Conservation (phyloP, 1,139 yeast genomes). For the Geotrichum siamense region DNA sequence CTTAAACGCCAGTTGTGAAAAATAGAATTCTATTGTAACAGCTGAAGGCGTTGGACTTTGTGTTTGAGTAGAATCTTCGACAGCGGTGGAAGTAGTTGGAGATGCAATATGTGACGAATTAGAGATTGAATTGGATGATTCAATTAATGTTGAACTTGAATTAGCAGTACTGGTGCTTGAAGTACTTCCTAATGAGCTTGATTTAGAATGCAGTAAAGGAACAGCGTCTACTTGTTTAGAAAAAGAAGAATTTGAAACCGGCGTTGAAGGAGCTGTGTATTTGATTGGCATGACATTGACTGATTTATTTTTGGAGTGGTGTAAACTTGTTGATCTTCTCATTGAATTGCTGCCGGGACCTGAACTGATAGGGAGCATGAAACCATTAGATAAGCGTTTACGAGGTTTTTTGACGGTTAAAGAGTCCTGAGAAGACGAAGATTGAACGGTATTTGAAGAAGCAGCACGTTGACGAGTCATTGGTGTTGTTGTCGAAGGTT, state of each 20-base stretch:
- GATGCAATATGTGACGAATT: no score
- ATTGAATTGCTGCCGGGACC: constrained; percentile 5
- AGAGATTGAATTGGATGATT: no score
- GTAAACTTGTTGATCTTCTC: constrained; percentile 7
- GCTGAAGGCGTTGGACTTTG: background rate
- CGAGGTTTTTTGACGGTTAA: constrained; percentile 19
- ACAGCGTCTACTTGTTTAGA: background rate
- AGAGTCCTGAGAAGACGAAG: constrained; percentile 1
- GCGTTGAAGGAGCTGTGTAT: no score
- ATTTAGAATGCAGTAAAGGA: background rate
- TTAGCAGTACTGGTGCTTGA: no score
- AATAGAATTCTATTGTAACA: constrained; percentile 17
- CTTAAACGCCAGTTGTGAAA: constrained; percentile 34
- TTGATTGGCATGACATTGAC: no score
- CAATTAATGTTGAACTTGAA: no score
- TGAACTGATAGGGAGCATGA: constrained; percentile 26
- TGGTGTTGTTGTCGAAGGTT: background rate
- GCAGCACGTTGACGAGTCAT: constrained; percentile 10
- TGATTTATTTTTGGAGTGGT: constrained; percentile 7
- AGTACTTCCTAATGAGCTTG: background rate
- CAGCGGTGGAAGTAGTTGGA: constrained; percentile 1
- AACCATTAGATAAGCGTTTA: constrained; percentile 28
- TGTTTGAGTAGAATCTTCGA: no score
- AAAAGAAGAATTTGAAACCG: background rate
- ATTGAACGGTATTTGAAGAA: constrained; percentile 3